These are phyloP conservation scores for Fusarium bactridioides DNA, from an alignment of 2,329 filamentous ascomycete species.

Conservation along the genomic window DNA sequence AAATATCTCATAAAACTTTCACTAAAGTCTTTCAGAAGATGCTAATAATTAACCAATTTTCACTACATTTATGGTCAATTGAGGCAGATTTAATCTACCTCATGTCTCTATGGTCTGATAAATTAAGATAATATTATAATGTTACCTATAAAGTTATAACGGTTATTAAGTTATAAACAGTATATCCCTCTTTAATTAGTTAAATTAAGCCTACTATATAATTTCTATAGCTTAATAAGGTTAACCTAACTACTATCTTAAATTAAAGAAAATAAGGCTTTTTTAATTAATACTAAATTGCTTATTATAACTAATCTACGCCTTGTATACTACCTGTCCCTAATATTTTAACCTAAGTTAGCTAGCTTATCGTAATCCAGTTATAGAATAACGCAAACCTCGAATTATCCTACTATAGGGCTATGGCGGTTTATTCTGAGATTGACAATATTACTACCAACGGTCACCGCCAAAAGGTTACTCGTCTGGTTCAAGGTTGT, in stretches of 20 bases:
- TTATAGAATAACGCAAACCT: background rate
- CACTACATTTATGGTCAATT: background rate
- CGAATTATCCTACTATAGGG: accelerated
- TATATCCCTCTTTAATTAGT: too few relatives aligned
- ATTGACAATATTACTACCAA: too few relatives aligned
- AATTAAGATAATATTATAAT: constrained; percentile 16
- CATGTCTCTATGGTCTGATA: constrained; percentile 17
- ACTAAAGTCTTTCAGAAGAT: background rate
- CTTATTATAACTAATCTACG: too few relatives aligned
- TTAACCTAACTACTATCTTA: too few relatives aligned
- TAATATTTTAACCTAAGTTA: background rate
- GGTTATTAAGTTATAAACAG: too few relatives aligned
- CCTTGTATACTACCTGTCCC: too few relatives aligned
- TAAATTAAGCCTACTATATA: too few relatives aligned
- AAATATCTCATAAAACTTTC: background rate
- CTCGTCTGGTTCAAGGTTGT: too few relatives aligned
- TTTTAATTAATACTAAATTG: too few relatives aligned
- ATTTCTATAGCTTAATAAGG: too few relatives aligned
- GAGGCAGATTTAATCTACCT: background rate
- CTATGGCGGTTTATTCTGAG: too few relatives aligned
- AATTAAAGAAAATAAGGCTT: too few relatives aligned
- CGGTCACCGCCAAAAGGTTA: accelerated
- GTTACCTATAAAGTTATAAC: background rate
- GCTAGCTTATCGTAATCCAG: accelerated
- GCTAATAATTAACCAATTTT: background rate